phyloP scores from a whole-genome alignment of 2,329 filamentous ascomycete genomes.

The Fusarium torreyae region DNA sequence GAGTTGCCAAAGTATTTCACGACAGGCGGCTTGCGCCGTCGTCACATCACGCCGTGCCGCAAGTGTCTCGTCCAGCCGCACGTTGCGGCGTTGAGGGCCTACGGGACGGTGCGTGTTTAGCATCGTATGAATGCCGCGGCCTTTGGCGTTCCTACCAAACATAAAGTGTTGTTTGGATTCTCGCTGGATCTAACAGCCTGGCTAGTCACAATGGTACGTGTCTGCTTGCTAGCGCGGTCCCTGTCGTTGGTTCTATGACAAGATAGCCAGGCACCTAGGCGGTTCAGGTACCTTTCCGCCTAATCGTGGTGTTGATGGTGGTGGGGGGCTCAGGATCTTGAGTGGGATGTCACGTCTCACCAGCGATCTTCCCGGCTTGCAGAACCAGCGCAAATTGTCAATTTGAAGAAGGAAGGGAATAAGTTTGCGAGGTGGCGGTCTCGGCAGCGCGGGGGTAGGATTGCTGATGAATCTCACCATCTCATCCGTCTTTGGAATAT shows the following conservation, averaged over 20 bases:
- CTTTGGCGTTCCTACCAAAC: constrained; percentile 17
- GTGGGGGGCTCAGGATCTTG: constrained; percentile 21
- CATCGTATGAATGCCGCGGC: constrained; percentile 35
- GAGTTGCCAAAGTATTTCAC: constrained; percentile 26
- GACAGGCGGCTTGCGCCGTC: constrained; percentile 40
- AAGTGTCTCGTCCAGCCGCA: constrained; percentile 30
- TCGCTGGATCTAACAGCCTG: constrained; percentile 21
- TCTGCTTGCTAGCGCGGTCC: constrained; percentile 10
- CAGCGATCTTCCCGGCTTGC: constrained; percentile 23
- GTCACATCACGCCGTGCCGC: constrained; percentile 41
- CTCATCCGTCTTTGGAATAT: constrained; percentile 11
- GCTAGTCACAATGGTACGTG: constrained; percentile 4
- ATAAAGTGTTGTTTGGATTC: constrained; percentile 28
- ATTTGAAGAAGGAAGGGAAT: constrained; percentile 15
- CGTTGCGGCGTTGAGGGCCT: constrained; percentile 24
- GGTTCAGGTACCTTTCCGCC: neutral
- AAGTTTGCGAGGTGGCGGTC: constrained; percentile 23
- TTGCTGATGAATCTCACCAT: constrained; percentile 18
- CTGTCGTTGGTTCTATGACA: constrained; percentile 8
- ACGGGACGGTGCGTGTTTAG: constrained; percentile 46
- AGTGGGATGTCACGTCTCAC: constrained; percentile 28
- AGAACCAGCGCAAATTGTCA: constrained; percentile 14
- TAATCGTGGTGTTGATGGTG: constrained; percentile 18
- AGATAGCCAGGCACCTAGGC: constrained; percentile 8
- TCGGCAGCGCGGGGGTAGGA: constrained; percentile 33